Evolutionary conservation across 2,329 filamentous ascomycete genomes (phyloP).

Genomic region (Ascochyta clinopodiicola): DNA sequence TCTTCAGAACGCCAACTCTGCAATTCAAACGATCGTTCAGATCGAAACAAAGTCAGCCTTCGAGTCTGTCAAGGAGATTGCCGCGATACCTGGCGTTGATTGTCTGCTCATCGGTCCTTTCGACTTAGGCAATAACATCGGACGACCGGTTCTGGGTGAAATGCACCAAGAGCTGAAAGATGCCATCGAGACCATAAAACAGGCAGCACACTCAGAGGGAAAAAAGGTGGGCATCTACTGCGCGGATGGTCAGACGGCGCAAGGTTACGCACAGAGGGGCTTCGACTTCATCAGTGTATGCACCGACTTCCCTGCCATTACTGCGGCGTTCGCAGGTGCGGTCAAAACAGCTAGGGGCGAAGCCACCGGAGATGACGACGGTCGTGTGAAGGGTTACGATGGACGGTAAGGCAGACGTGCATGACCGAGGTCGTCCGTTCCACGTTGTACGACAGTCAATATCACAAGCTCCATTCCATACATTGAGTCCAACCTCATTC

Average conservation of each 20-base stretch:
- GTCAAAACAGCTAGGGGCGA: conserved; percentile 43
- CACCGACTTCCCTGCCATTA: conserved; percentile 56
- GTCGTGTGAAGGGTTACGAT: conserved; percentile 31
- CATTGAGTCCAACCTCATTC: conserved; percentile 6
- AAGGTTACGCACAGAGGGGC: conserved; percentile 59
- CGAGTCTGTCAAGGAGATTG: conserved; percentile 55
- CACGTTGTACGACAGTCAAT: conserved; percentile 10
- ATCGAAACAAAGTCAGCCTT: conserved; percentile 55
- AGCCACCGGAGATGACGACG: conserved; percentile 13
- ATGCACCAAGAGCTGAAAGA: conserved; percentile 59
- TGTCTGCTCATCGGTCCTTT: conserved; percentile 62
- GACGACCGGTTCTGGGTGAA: conserved; percentile 57
- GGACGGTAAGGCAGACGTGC: conserved; percentile 14
- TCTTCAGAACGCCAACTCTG: conserved; percentile 61
- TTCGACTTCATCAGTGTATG: conserved; percentile 61
- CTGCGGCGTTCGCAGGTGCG: conserved; percentile 48
- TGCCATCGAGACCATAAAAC: conserved; percentile 60
- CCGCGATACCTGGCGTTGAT: conserved; percentile 60
- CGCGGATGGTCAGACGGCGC: conserved; percentile 59
- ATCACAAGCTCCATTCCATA: conserved; percentile 10
- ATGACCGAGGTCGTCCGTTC: neutral
- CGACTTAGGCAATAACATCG: conserved; percentile 65
- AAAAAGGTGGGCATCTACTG: conserved; percentile 64
- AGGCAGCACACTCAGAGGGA: conserved; percentile 59
- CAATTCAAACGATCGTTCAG: conserved; percentile 58